Evolutionary conservation across 257 asterid species (phyloP).

Genomic region (Nicotiana benthamiana): DNA sequence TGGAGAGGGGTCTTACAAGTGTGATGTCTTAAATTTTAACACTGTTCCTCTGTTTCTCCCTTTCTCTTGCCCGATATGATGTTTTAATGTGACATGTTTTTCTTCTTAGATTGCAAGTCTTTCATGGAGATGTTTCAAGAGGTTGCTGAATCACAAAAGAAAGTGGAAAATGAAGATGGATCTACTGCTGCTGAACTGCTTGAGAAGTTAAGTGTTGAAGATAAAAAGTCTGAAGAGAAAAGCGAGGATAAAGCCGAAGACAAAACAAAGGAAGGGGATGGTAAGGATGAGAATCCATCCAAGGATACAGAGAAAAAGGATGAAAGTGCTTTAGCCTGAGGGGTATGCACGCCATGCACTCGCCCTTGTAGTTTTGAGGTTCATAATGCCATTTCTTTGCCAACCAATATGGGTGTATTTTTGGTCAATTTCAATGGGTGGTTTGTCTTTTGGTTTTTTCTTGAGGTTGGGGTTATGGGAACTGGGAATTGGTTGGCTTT

Average conservation of each 20-base stretch:
- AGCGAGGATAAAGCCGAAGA: constrained; percentile 14
- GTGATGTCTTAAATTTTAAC: background rate
- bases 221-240: constrained; percentile 11
- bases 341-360: background rate
- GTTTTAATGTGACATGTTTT: background rate
- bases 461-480: background rate
- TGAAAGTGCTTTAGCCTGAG: constrained; percentile 17
- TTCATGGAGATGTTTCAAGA: constrained; percentile 38
- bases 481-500: background rate
- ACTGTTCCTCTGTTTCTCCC: background rate
- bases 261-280: constrained; percentile 18
- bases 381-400: background rate
- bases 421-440: too few relatives aligned
- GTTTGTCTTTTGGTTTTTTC: background rate
- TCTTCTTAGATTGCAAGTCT: constrained; percentile 33
- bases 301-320: constrained; percentile 16
- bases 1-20: background rate
- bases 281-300: constrained; percentile 17
- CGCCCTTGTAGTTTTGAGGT: constrained; percentile 6
- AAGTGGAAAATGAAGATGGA: constrained; percentile 28
- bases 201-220: constrained; percentile 36
- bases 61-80: background rate
- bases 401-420: too few relatives aligned
- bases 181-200: constrained; percentile 38
- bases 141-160: constrained; percentile 37